These are phyloP conservation scores for Stagonosporopsis rhizophila DNA, from an alignment of 2,329 filamentous ascomycete species.

Conservation along the genomic window DNA sequence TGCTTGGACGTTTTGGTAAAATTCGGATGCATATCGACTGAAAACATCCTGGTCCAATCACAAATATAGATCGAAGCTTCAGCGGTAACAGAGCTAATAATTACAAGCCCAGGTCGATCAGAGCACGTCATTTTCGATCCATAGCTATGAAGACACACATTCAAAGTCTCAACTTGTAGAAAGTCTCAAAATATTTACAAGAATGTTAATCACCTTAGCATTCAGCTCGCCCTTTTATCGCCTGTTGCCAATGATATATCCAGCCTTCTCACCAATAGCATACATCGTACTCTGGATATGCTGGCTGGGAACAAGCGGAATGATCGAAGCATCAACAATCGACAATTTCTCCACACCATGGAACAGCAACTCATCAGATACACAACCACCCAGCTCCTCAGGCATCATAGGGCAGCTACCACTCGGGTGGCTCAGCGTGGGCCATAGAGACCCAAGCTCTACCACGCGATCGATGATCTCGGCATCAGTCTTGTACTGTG, in stretches of 20 bases:
- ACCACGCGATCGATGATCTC: conserved; percentile 34
- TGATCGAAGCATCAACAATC: conserved; percentile 42
- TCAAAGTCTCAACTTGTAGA: no score
- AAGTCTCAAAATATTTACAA: neutral
- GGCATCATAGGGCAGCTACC: conserved; percentile 46
- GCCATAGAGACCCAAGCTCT: conserved; percentile 25
- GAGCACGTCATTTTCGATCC: no score
- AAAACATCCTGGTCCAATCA: no score
- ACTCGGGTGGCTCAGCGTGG: conserved; percentile 36
- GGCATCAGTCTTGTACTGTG: conserved; percentile 36
- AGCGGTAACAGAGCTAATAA: no score
- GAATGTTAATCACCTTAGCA: neutral
- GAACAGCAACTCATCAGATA: conserved; percentile 36
- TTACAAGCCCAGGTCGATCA: no score
- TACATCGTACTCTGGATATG: conserved; percentile 47
- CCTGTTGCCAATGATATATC: conserved; percentile 39
- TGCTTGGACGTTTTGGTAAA: no score
- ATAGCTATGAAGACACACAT: no score
- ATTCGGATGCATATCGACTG: no score
- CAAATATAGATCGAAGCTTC: no score
- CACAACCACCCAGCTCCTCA: conserved; percentile 39
- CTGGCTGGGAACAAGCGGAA: conserved; percentile 42
- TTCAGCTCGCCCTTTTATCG: conserved; percentile 1
- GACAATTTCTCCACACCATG: conserved; percentile 39
- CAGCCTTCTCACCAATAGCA: conserved; percentile 46